Evolutionary conservation across 139 green algal species (phyloP).

Genomic region (Eudorina sp.): DNA sequence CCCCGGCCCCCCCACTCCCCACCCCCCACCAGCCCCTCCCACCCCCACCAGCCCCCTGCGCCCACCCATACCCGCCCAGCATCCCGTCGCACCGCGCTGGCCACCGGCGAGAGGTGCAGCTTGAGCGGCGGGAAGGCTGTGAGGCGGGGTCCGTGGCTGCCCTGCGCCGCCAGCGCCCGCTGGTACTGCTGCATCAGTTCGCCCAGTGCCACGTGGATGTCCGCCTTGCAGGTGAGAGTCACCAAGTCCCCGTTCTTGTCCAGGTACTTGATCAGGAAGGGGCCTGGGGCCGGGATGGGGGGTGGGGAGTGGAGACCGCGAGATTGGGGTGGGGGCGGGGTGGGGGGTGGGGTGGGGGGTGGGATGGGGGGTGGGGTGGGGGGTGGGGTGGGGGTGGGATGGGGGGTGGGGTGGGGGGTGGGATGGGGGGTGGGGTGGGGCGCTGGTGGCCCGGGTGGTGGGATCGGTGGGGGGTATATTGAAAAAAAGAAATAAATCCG

Average conservation of each 20-base stretch:
- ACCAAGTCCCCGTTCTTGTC: constrained; percentile 85
- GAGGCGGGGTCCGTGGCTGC: constrained; percentile 48
- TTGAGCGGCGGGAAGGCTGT: constrained; percentile 54
- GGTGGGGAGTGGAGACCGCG: too few species aligned
- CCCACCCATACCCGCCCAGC: too few species aligned
- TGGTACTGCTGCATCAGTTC: constrained; percentile 55
- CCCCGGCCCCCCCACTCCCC: too few species aligned
- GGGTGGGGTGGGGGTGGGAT: too few species aligned
- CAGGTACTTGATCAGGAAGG: constrained; percentile 71
- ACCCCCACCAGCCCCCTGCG: not conserved
- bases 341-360: too few species aligned
- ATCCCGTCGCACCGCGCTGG: constrained; percentile 42
- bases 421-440: too few species aligned
- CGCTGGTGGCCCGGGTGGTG: too few species aligned
- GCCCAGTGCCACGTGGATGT: constrained; percentile 54
- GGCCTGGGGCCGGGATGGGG: constrained; percentile 53
- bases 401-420: too few species aligned
- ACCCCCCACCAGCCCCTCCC: not conserved
- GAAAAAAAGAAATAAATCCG: too few species aligned
- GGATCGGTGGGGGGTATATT: too few species aligned
- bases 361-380: too few species aligned
- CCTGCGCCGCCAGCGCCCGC: constrained; percentile 50
- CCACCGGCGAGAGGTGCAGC: constrained; percentile 55
- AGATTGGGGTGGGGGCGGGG: too few species aligned
- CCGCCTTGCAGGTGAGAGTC: constrained; percentile 75